Base-by-base conservation (phyloP, 257 asterid species). In the Plectranthus barbatus region DNA sequence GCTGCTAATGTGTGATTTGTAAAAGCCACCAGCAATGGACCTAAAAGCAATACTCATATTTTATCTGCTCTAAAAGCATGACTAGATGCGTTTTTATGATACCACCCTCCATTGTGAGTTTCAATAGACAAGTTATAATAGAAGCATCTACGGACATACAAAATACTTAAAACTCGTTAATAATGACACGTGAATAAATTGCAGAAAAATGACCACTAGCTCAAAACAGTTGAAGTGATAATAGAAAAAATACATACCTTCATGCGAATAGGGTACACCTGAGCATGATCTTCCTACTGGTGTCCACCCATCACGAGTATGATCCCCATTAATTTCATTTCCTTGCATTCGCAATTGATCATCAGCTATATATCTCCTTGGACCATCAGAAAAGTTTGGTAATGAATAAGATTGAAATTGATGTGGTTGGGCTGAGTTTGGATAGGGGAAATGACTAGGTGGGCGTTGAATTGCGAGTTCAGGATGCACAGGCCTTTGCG, bases 401-500 rank as follows among this genome's bases (percentile, higher is more conserved):
- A 26, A n/a, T 19, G 77, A 26, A 70, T 72, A 67, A 20, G 81
- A 56, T 15, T 79, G 76, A 45, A 70, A 67, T 6, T 69, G 81
- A 63, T 69, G 74, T 67, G 69, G 79, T 56, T 58, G 79, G 31
- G 31, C 64, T n/a, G 78, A 50, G 64, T 71, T 78, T 44, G 74
- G 76, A 73, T 78, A 72, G 24, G 84, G 44, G 48, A 75, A 70
- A 63, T 75, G 82, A 65, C 31, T 70, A 20, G 79, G 72, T 46
- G 75, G 70, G 8, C 45, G 64, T 18, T 56, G 80, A 46, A 88
- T 64, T 68, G 81, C 86, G 67, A 73, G 81, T 65, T 78, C 87
- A 48, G 83, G 84, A 73, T 74, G 93, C 67, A 81, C 62, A 64
- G 95, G 95, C 76, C 89, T 75, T 66, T 83, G 96, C 13, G 81